Evolutionary conservation across 805 yeast species (phyloP), one percentile per base, ranked within the genome.

Genomic region (Starmera caribaea): DNA sequence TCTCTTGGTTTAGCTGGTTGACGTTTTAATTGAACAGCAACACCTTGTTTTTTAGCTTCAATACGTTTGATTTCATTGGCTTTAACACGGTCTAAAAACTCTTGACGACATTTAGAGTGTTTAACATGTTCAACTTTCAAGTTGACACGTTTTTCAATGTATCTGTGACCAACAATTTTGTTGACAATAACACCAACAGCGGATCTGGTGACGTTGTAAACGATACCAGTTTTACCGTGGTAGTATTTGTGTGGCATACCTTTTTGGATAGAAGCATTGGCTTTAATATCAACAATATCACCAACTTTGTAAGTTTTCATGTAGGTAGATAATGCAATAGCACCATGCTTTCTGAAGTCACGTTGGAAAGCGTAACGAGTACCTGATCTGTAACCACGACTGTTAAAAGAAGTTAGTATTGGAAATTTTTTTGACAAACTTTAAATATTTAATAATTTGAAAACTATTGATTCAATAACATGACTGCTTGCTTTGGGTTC

Each of bases 221-320:
- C 80, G 61, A 92, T 86, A 82, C 98, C 98, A 57, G 98, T 92
- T 82, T 89, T 92, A 75, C 98, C 98, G 81, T 92, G 97, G 96
- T 92, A 92, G 84, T 78, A 89, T 79, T 92, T 92, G 88, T 87
- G 96, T 71, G 98, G 98, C 96, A 92, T 87, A 86, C 97, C 97
- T 83, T 90, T 89, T 71, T 92, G 97, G 79, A 89, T 78, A 58
- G 98, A 79, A 80, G 96, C 96, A 71, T 92, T 92, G 71, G 94
- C 98, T 77, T 86, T 90, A 79, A 92, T 89, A 74, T 92, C 98
- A 65, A 92, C 98, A 62, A 92, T 90, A 73, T 92, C 98, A 66
- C 98, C 98, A 63, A 92, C 97, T 74, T 80, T 88, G 95, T 92
- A 92, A 68, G 79, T 74, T 83, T 86, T 88, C 78, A 92, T 74